phyloP scores from a whole-genome alignment of 345 rosid genomes.

The Melaleuca quinquenervia region DNA sequence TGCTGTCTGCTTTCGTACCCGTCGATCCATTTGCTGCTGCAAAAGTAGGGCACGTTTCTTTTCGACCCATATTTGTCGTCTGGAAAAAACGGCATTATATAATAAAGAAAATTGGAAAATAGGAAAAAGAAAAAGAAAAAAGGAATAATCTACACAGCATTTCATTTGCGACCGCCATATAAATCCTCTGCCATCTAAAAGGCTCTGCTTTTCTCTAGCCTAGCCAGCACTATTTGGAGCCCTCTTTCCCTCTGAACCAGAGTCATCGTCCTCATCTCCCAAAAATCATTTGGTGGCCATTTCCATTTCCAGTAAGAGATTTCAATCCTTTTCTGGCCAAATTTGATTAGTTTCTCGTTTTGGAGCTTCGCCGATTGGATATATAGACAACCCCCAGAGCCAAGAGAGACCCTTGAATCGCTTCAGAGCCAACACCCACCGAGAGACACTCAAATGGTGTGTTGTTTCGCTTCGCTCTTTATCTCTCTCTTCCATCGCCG shows the following conservation, averaged over 20 bases:
- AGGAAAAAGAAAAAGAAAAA: neutral
- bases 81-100: neutral
- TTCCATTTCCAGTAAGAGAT: neutral
- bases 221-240: neutral
- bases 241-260: neutral
- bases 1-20: neutral
- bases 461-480: neutral
- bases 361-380: neutral
- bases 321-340: neutral
- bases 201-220: neutral
- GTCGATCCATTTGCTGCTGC: neutral
- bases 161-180: conserved; percentile 12
- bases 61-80: neutral
- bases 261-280: neutral
- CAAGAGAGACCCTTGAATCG: neutral
- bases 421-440: neutral
- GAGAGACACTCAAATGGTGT: neutral
- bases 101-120: neutral
- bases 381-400: neutral
- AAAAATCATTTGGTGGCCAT: neutral
- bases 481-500: neutral
- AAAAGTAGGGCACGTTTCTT: neutral
- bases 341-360: neutral
- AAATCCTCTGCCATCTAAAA: conserved; percentile 1
- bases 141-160: neutral